Percentiles rank a stretch among this genome's conserved stretches.
Evolutionary conservation across 345 rosid species (phyloP).

Genomic region (Heritiera fomes): DNA sequence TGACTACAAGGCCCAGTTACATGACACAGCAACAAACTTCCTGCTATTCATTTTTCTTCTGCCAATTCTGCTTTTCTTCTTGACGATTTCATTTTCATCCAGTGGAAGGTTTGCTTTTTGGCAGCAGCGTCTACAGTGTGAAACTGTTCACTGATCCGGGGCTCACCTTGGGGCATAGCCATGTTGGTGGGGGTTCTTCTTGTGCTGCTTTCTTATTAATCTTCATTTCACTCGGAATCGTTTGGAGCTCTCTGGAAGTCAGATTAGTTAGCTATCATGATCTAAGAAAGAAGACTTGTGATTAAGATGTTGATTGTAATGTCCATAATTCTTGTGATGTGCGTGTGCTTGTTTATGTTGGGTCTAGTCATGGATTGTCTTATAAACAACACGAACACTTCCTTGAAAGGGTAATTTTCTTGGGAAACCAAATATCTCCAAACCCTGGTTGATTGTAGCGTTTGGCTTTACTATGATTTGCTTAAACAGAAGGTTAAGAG

Average conservation of each 20-base stretch:
- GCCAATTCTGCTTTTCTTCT: constrained; percentile 38
- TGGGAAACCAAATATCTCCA: too few species aligned
- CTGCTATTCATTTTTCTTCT: constrained; percentile 41
- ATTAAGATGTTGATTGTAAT: too few species aligned
- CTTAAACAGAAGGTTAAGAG: too few species aligned
- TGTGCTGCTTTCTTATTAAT: constrained; percentile 49
- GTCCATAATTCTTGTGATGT: too few species aligned
- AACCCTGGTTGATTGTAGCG: too few species aligned
- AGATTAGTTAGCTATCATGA: neutral
- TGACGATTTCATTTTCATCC: constrained; percentile 29
- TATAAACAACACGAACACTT: too few species aligned
- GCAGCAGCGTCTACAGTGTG: neutral
- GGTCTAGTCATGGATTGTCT: too few species aligned
- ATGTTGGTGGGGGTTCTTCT: constrained; percentile 34
- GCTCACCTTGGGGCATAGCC: constrained; percentile 49
- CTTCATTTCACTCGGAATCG: constrained; percentile 21
- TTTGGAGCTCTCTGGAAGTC: too few species aligned
- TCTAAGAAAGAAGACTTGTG: too few species aligned
- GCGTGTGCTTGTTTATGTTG: too few species aligned
- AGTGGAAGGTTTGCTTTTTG: constrained; percentile 28
- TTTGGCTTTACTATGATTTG: too few species aligned
- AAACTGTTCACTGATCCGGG: neutral
- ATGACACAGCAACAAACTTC: constrained; percentile 33
- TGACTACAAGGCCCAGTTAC: constrained; percentile 37
- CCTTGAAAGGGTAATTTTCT: too few species aligned